These are phyloP conservation scores for Periconia macrospinosa DNA, from an alignment of 2,329 filamentous ascomycete species.

Conservation along the genomic window DNA sequence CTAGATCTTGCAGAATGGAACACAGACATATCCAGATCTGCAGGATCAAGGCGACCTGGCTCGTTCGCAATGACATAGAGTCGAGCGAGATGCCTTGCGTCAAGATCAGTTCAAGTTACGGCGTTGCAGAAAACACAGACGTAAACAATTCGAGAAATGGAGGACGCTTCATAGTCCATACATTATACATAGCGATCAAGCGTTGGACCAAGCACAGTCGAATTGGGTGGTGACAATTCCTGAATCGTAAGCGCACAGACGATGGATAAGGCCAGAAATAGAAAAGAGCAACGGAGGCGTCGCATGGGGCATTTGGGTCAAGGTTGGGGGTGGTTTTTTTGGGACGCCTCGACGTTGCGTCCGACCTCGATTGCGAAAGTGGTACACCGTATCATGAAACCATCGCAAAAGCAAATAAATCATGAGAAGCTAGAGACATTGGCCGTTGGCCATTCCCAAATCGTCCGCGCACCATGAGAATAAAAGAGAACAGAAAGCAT, in stretches of 20 bases:
- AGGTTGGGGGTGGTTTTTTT: too few species aligned
- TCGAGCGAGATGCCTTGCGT: not conserved
- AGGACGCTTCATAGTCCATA: not conserved
- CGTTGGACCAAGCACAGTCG: not conserved
- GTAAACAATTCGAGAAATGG: not conserved
- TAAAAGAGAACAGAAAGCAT: not conserved
- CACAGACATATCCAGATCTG: not conserved
- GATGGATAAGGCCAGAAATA: conserved; percentile 1
- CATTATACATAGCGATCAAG: not conserved
- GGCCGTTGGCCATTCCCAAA: not conserved
- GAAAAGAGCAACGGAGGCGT: not conserved
- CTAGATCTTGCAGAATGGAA: not conserved
- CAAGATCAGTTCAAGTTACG: not conserved
- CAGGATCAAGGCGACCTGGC: not conserved
- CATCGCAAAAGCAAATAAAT: not conserved
- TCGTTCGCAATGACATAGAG: not conserved
- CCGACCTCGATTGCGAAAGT: not conserved
- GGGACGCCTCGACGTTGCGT: too few species aligned
- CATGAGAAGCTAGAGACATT: not conserved
- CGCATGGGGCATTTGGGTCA: too few species aligned
- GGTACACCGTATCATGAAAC: not conserved
- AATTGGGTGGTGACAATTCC: not conserved
- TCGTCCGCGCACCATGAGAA: not conserved
- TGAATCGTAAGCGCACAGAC: conserved; percentile 2
- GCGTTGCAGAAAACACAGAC: not conserved